Evolutionary conservation across 768 basidiomycete species (phyloP).

Genomic region (Ramaria sp.): DNA sequence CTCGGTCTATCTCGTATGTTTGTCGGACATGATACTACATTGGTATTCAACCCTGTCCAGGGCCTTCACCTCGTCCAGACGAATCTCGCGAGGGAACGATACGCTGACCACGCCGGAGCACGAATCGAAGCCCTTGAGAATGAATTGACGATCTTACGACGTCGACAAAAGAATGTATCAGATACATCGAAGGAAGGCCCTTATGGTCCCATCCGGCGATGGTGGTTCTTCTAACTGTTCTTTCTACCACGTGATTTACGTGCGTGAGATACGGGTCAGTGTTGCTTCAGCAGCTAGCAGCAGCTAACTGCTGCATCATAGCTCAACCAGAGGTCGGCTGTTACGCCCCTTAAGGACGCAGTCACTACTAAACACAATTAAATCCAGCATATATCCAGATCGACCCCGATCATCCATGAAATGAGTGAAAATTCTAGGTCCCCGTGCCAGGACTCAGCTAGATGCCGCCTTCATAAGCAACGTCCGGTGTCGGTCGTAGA

Average conservation of each 20-base stretch:
- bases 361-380: background rate
- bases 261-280: too few species aligned
- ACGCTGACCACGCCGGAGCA: slow-evolving; percentile 48
- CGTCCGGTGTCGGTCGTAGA: slow-evolving; percentile 63
- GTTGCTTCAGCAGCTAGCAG: too few species aligned
- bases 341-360: too few species aligned
- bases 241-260: too few species aligned
- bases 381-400: background rate
- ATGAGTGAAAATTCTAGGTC: background rate
- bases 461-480: slow-evolving; percentile 42
- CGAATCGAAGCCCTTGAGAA: slow-evolving; percentile 47
- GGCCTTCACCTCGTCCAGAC: slow-evolving; percentile 55
- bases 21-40: background rate
- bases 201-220: background rate
- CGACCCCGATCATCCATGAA: too few species aligned
- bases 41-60: slow-evolving; percentile 24
- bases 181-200: background rate
- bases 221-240: background rate
- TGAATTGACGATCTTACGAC: slow-evolving; percentile 31
- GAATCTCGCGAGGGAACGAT: slow-evolving; percentile 60
- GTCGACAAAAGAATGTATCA: background rate
- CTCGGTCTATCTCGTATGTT: slow-evolving; percentile 61
- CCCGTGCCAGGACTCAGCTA: background rate
- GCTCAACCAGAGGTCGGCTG: too few species aligned
- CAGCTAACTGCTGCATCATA: too few species aligned